Conservation (phyloP, 805 yeast genomes). For the Kodamaea neixiangensis region DNA sequence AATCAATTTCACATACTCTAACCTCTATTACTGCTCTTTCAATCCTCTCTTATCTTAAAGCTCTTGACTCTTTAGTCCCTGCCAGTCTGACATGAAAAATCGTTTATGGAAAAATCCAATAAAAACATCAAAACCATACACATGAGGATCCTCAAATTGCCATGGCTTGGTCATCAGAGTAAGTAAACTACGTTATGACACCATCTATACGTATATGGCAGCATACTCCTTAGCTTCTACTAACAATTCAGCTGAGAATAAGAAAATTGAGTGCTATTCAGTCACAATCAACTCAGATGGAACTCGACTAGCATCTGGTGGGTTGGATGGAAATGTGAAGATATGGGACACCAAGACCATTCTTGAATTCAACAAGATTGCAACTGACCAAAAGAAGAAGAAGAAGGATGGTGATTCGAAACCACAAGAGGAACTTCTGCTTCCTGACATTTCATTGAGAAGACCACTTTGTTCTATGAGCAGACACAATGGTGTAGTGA, state of each 20-base stretch:
- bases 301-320: slow-evolving; percentile 86
- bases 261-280: slow-evolving; percentile 83
- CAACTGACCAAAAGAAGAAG: background rate
- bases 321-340: slow-evolving; percentile 84
- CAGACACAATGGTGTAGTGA: slow-evolving; percentile 95
- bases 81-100: too few species aligned
- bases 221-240: slow-evolving; percentile 13
- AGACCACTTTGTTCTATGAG: slow-evolving; percentile 87
- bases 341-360: slow-evolving; percentile 78
- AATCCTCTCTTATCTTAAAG: too few species aligned
- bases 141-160: slow-evolving; percentile 37
- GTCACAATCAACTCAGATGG: slow-evolving; percentile 83
- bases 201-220: background rate
- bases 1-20: too few species aligned
- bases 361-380: slow-evolving; percentile 34
- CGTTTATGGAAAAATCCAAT: background rate
- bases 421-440: slow-evolving; percentile 7
- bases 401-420: slow-evolving; percentile 10
- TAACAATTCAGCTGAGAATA: slow-evolving; percentile 62
- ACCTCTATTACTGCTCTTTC: too few species aligned
- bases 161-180: slow-evolving; percentile 48
- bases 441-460: slow-evolving; percentile 26
- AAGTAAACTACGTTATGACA: too few species aligned
- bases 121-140: background rate
- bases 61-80: background rate